These are phyloP conservation scores for Botrytis cinerea DNA, from an alignment of 2,329 filamentous ascomycete genomes.

Conservation along the genomic window DNA sequence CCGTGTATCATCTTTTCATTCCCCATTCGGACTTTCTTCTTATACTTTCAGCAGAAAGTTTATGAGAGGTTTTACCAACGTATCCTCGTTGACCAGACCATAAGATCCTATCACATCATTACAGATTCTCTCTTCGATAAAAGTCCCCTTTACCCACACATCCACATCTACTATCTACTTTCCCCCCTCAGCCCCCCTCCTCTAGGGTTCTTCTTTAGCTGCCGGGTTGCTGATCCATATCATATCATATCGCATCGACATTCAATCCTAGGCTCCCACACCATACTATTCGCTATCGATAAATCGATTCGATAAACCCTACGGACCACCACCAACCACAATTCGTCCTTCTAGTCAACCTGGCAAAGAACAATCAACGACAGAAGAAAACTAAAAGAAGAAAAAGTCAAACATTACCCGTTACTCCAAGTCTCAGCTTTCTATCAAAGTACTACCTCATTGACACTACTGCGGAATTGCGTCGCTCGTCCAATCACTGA, in stretches of 20 bases:
- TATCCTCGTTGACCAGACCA: constrained; percentile 12
- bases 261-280: constrained; percentile 1
- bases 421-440: constrained; percentile 20
- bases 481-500: not conserved
- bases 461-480: constrained; percentile 10
- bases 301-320: constrained; percentile 9
- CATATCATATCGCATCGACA: constrained; percentile 19
- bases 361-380: not conserved
- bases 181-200: not conserved
- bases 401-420: not conserved
- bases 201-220: constrained; percentile 1
- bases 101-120: constrained; percentile 14
- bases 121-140: constrained; percentile 8
- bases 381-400: not conserved
- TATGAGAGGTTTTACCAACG: not conserved
- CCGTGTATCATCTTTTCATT: constrained; percentile 6
- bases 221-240: constrained; percentile 24
- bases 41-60: not conserved
- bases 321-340: constrained; percentile 14
- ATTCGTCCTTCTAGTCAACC: not conserved
- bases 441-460: constrained; percentile 2
- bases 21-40: constrained; percentile 5
- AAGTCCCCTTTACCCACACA: constrained; percentile 5
- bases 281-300: constrained; percentile 15
- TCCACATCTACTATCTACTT: not conserved